Evolutionary conservation across 306 rosid species (phyloP).

Genomic region (Medicago lupulina): DNA sequence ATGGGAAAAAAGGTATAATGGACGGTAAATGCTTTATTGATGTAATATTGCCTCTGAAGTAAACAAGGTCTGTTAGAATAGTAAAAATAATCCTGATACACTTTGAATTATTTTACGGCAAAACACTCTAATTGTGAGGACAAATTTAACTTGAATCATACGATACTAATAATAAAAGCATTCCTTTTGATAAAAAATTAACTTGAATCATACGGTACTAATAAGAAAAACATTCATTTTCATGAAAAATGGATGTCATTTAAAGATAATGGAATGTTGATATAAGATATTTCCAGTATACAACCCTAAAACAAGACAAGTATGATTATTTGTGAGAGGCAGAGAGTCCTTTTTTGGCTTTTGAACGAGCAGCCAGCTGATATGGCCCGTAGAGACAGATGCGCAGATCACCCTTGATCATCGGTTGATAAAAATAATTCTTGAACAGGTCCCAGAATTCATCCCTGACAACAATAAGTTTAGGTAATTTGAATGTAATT

Average conservation of each 20-base stretch:
- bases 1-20: background rate
- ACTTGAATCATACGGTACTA: background rate
- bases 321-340: no score
- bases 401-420: conserved; percentile 63
- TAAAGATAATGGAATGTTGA: background rate
- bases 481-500: conserved; percentile 19
- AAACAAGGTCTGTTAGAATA: background rate
- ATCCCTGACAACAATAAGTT: no score
- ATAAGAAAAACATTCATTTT: background rate
- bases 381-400: conserved; percentile 70
- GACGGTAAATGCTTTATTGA: background rate
- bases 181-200: no score
- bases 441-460: conserved; percentile 92
- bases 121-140: background rate
- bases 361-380: conserved; percentile 43
- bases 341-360: conserved; percentile 48
- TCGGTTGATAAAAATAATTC: conserved; percentile 65
- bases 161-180: no score
- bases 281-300: background rate
- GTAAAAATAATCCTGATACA: background rate
- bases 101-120: background rate
- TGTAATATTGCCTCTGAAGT: background rate
- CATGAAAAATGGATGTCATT: background rate
- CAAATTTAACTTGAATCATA: no score
- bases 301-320: conserved; percentile 20